Evolutionary conservation across 768 basidiomycete species (phyloP), one percentile per base, ranked within the genome.

Genomic region (Inosperma sp.): DNA sequence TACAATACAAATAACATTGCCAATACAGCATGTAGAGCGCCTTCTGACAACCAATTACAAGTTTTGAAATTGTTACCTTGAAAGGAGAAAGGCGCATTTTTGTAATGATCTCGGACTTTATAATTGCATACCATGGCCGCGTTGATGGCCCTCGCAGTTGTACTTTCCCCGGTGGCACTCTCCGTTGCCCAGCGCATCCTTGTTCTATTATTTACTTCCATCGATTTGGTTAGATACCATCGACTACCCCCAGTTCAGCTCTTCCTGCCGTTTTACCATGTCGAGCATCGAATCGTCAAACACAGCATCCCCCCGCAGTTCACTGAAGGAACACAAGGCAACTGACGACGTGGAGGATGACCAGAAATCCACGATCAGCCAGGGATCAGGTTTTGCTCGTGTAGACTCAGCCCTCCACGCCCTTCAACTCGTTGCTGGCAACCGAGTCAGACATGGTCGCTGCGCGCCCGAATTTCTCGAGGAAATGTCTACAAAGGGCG

Each of bases 391-490:
- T 13, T 45, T 54, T 33, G 55, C 64, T 27, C 57, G 60, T 39
- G 56, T 51, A 17, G 65, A 61, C 12, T 53, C 60, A 25, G 59
- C 60, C 39, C 40, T 61, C 25, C 70, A 69, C 22, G 59, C 63
- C 19, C 62, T 73, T 40, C 60, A 62, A 29, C 61, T 56, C 36
- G 62, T 70, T 58, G 59, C 70, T 30, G 71, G 70, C 48, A 67
- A 67, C 46, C 61, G 68, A 41, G 67, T 70, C 30, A 72, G 74
- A 44, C 72, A 72, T 33, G 72, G 70, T 17, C 64, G 66, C 48
- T 78, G 76, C 53, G 56, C 69, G 8, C 72, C 75, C 14, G 77
- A 75, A 56, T 78, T 74, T 53, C 55, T 78, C 57, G 69, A 72
- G 50, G 68, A 70, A 42, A 63, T 73, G 45, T 67, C 74, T 12